phyloP scores from a whole-genome alignment of 176 grass and related monocot genomes.

The Echinochloa phyllopogon region DNA sequence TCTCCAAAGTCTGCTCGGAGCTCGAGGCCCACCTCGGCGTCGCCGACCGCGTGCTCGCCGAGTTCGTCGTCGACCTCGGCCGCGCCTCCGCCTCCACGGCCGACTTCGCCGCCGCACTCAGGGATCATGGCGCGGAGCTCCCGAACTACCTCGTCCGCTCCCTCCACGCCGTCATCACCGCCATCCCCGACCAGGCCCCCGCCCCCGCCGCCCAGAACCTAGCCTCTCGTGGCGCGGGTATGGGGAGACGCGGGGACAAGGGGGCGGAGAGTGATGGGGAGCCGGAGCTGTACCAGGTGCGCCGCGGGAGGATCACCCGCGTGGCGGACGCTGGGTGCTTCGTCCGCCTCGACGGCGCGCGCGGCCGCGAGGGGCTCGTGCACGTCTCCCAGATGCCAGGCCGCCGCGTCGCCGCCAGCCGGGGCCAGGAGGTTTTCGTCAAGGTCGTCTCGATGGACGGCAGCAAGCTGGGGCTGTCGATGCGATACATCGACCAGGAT shows the following conservation, averaged over 20 bases:
- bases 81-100: conserved; percentile 45
- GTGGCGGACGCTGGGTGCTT: conserved; percentile 74
- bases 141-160: conserved; percentile 58
- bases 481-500: conserved; percentile 72
- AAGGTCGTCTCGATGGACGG: conserved; percentile 67
- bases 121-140: conserved; percentile 39
- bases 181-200: conserved; percentile 44
- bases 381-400: conserved; percentile 68
- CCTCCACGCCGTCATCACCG: conserved; percentile 61
- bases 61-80: conserved; percentile 66
- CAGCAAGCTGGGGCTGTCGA: conserved; percentile 61
- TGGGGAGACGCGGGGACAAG: conserved; percentile 2
- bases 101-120: conserved; percentile 53
- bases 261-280: conserved; percentile 32
- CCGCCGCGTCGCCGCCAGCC: conserved; percentile 42
- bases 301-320: conserved; percentile 56
- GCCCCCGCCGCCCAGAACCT: conserved; percentile 5
- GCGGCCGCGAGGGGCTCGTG: conserved; percentile 71
- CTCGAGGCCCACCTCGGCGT: conserved; percentile 56
- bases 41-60: conserved; percentile 47
- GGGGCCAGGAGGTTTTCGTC: conserved; percentile 72
- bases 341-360: conserved; percentile 55
- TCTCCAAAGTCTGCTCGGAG: conserved; percentile 63
- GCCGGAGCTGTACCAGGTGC: conserved; percentile 61
- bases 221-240: not conserved